Base-by-base conservation (phyloP, 345 rosid genomes). In the Psidium guajava region DNA sequence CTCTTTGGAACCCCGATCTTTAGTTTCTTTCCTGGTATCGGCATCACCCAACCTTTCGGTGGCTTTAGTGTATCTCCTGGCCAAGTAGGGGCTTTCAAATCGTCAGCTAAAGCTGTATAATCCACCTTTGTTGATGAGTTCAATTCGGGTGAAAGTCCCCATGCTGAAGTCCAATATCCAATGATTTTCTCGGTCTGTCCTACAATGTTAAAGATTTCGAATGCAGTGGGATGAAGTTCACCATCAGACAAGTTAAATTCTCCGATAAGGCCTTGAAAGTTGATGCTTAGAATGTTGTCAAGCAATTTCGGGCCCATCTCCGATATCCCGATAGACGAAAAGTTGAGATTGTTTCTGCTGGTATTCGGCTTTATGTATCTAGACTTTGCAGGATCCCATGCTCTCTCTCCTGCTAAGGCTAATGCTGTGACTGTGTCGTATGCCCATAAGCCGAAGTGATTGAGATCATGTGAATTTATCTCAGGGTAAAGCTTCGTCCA, bases 41-140 rank as follows among this genome's bases (percentile, higher is more conserved):
- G 89, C 15, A 85, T 82, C 28, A 61, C 89, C 89, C 89, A 87
- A 16, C 89, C 89, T 58, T 75, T 85, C n/a, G 90, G 87, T 6
- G 54, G 24, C 53, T 36, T 28, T 3, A 55, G 80, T 6, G 87
- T 52, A 44, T 77, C 82, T 58, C 90, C 88, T 8, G 91, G 89
- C 91, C 90, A 86, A 64, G 50, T 85, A 12, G 85, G 73, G 0
- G 84, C 6, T 77, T 56, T 42, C 20, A 85, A 54, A 52, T 36
- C 21, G 8, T 51, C 54, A 24, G 32, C 25, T 0, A 50, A 88
- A 44, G 85, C 56, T 7, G 49, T 83, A 0, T 64, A 53, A 7
- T 25, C 32, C 25, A 16, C 44, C 27, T 5, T 52, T 8, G 10
- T 61, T 49, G 24, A 49, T 27, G 12, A 1, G 24, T 22, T 83